Conservation (phyloP, 306 rosid genomes). For the Vicia faba region DNA sequence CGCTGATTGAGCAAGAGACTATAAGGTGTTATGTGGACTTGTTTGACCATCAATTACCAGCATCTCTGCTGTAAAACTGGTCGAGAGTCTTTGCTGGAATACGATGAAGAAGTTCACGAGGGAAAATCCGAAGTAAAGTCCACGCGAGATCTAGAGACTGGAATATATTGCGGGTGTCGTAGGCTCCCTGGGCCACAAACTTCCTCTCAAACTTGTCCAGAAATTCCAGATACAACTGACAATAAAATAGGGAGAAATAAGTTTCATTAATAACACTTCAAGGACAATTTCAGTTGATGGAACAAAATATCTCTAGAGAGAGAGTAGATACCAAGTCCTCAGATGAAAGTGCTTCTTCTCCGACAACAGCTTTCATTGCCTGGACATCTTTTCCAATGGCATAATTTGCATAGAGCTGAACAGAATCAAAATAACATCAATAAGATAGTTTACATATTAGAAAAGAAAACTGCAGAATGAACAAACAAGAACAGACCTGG, state of each 20-base stretch:
- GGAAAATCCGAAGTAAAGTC: constrained; percentile 97
- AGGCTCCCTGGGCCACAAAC: constrained; percentile 96
- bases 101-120: constrained; percentile 99
- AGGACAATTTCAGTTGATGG: constrained; percentile 11
- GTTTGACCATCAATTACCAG: constrained; percentile 62
- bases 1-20: constrained; percentile 45
- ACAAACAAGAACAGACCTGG: constrained; percentile 64
- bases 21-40: constrained; percentile 32
- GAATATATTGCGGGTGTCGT: constrained; percentile 95
- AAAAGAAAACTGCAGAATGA: neutral
- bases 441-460: constrained; percentile 19
- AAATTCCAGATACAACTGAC: constrained; percentile 93
- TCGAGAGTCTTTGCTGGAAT: constrained; percentile 98
- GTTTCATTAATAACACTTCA: constrained; percentile 29
- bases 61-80: constrained; percentile 84
- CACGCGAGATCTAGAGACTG: constrained; percentile 99
- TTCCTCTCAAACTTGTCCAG: constrained; percentile 99
- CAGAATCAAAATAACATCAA: constrained; percentile 16
- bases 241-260: constrained; percentile 1
- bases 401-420: constrained; percentile 97
- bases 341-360: constrained; percentile 99
- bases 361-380: constrained; percentile 99
- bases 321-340: constrained; percentile 82
- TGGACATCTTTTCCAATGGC: constrained; percentile 99
- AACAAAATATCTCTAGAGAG: constrained; percentile 11